A percentile compares a stretch with the other conserved stretches of the same genome.
Conservation (phyloP, 1,139 yeast genomes). For the Yamadazyma kanchanaburiensis region DNA sequence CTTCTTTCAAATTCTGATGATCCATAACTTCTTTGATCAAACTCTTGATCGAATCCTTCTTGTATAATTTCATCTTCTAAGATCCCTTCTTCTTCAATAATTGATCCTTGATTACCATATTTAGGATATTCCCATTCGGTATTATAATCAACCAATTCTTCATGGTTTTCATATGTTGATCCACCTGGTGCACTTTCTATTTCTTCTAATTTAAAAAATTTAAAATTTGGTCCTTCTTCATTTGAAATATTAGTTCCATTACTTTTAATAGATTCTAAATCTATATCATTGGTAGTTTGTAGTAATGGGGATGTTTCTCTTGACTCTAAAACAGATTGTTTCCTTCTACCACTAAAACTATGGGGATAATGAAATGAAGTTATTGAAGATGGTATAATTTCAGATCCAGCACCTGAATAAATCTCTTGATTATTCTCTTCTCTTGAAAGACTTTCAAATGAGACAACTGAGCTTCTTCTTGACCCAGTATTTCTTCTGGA, state of each 20-base stretch:
- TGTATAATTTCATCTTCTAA: conserved; percentile 9
- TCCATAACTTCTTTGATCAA: conserved; percentile 24
- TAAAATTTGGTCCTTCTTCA: conserved; percentile 47
- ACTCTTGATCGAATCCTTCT: conserved; percentile 1
- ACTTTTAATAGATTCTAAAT: conserved; percentile 26
- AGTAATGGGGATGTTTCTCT: conserved; percentile 40
- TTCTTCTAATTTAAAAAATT: conserved; percentile 79
- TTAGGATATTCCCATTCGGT: conserved; percentile 63
- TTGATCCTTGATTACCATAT: conserved; percentile 33
- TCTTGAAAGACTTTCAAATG: conserved; percentile 33
- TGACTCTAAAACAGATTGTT: conserved; percentile 20
- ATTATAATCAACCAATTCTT: conserved; percentile 57
- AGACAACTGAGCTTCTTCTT: conserved; percentile 40
- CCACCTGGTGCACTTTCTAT: conserved; percentile 87
- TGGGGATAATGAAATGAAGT: conserved; percentile 81
- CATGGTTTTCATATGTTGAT: conserved; percentile 65
- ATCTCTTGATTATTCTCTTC: conserved; percentile 64
- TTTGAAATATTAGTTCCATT: conserved; percentile 14
- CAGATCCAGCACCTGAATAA: conserved; percentile 88
- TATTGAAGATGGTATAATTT: conserved; percentile 85
- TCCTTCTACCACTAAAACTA: conserved; percentile 37
- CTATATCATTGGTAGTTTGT: conserved; percentile 15
- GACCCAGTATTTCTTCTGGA: conserved; percentile 9
- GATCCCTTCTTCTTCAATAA: conserved; percentile 3
- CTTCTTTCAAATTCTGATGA: conserved; percentile 32